phyloP scores from a whole-genome alignment of 202 grass and related monocot genomes.

The Zoysia matrella region DNA sequence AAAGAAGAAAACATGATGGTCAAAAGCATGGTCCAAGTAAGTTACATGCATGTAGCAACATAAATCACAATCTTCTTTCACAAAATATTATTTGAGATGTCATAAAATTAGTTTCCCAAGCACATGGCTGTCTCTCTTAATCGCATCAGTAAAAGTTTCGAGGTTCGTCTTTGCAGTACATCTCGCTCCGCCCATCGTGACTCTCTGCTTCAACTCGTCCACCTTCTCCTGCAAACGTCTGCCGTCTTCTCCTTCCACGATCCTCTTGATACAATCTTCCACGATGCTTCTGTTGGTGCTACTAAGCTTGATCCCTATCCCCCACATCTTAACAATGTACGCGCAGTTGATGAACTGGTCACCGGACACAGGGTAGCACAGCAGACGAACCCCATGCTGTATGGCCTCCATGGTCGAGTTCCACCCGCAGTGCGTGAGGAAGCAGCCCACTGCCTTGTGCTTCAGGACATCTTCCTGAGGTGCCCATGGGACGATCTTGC shows the following conservation, averaged over 20 bases:
- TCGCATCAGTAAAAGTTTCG: slow-evolving; percentile 51
- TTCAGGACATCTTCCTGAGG: slow-evolving; percentile 71
- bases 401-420: slow-evolving; percentile 85
- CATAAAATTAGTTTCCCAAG: not conserved
- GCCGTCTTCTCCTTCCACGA: slow-evolving; percentile 67
- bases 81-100: not conserved
- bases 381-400: slow-evolving; percentile 53
- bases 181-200: slow-evolving; percentile 46
- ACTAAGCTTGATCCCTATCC: slow-evolving; percentile 51
- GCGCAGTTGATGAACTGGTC: slow-evolving; percentile 88
- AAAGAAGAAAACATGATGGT: too few species aligned
- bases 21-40: too few species aligned
- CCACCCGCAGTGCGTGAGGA: slow-evolving; percentile 87
- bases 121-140: slow-evolving; percentile 9
- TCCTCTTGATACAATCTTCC: slow-evolving; percentile 45
- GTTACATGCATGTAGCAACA: not conserved
- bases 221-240: slow-evolving; percentile 51
- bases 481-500: slow-evolving; percentile 74
- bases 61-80: not conserved
- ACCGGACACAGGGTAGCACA: slow-evolving; percentile 75
- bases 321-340: slow-evolving; percentile 71
- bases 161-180: slow-evolving; percentile 43
- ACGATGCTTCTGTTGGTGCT: slow-evolving; percentile 24
- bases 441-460: slow-evolving; percentile 64
- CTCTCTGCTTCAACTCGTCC: slow-evolving; percentile 47